A percentile compares a stretch with the other conserved stretches of the same genome.
phyloP scores from a whole-genome alignment of 352 stramenopile genomes.

The Pythium sukuiense region DNA sequence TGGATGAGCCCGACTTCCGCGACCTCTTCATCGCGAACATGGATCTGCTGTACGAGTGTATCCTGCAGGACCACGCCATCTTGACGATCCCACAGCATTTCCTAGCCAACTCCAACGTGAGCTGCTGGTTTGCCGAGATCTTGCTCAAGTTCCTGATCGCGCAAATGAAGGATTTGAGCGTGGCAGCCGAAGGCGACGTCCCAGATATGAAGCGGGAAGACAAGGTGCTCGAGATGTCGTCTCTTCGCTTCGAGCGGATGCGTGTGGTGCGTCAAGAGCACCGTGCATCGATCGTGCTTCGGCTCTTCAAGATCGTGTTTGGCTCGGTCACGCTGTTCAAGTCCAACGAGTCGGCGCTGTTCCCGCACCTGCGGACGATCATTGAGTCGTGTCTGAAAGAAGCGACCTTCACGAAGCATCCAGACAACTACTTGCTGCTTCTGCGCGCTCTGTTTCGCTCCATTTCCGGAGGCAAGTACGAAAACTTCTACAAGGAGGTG shows the following conservation, averaged over 20 bases:
- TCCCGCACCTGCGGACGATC: constrained; percentile 93
- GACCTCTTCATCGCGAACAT: constrained; percentile 91
- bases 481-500: constrained; percentile 98
- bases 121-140: constrained; percentile 94
- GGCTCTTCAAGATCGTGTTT: constrained; percentile 96
- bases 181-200: constrained; percentile 73
- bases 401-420: constrained; percentile 88
- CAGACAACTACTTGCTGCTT: constrained; percentile 95
- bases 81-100: constrained; percentile 95
- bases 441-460: constrained; percentile 94
- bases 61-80: constrained; percentile 93
- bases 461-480: constrained; percentile 97
- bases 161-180: constrained; percentile 91
- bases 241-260: constrained; percentile 80
- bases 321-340: constrained; percentile 95
- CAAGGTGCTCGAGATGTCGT: constrained; percentile 76
- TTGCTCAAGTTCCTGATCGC: constrained; percentile 94
- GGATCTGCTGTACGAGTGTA: constrained; percentile 89
- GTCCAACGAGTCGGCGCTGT: constrained; percentile 94
- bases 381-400: constrained; percentile 92
- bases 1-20: constrained; percentile 94
- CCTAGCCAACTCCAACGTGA: constrained; percentile 91
- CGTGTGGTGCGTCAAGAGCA: constrained; percentile 66
- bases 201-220: constrained; percentile 74
- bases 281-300: constrained; percentile 86